Conservation (phyloP, 148 eudicot species). For the Vaccinium vitisidaea region DNA sequence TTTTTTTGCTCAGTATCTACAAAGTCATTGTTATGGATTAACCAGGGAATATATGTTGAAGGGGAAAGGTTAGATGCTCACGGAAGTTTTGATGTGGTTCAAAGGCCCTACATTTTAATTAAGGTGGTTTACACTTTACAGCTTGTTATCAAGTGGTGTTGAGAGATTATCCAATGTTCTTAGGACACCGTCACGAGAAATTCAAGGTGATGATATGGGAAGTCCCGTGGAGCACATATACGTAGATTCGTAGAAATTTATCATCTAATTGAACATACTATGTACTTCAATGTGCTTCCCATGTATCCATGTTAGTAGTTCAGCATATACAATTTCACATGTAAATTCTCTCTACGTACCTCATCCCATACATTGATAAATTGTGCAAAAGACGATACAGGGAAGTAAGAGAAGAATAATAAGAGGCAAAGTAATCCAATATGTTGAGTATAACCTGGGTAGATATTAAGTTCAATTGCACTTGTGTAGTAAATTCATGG, state of each 20-base stretch:
- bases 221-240: not conserved
- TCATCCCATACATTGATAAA: not conserved
- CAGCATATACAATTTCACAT: not conserved
- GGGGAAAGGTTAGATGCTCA: too few relatives aligned
- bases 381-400: not conserved
- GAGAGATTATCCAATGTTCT: too few relatives aligned
- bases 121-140: too few relatives aligned
- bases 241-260: not conserved
- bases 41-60: too few relatives aligned
- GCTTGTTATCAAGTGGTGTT: too few relatives aligned
- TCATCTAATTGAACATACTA: not conserved
- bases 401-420: not conserved
- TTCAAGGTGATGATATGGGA: not conserved
- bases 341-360: not conserved
- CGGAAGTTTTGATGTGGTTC: too few relatives aligned
- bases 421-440: not conserved
- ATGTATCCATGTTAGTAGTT: not conserved
- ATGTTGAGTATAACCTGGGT: not conserved
- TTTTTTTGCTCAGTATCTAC: too few relatives aligned
- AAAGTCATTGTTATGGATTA: too few relatives aligned
- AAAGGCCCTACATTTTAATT: too few relatives aligned
- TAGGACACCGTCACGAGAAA: too few relatives aligned
- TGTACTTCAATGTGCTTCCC: not conserved
- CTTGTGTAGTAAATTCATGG: not conserved
- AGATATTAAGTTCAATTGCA: not conserved